Percentiles rank a stretch among this genome's conserved stretches.
phyloP scores from a whole-genome alignment of 192 early-diverging fungal genomes.

The Dimargaris cristalligena region DNA sequence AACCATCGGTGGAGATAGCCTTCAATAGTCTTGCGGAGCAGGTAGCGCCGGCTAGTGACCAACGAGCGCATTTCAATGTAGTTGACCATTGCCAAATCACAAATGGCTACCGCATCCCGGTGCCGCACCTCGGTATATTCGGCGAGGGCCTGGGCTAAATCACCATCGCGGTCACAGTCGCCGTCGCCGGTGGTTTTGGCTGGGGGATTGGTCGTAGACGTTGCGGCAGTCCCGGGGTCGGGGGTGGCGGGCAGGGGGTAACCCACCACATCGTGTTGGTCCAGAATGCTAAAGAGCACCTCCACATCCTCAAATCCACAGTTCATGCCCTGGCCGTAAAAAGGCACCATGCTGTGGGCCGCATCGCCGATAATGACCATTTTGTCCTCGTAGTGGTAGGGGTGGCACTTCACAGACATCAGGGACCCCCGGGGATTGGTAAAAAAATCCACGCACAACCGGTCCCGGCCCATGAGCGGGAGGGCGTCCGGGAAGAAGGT shows the following conservation, averaged over 20 bases:
- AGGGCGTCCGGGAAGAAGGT: constrained; percentile 62
- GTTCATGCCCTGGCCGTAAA: constrained; percentile 98
- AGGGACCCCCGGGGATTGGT: constrained; percentile 71
- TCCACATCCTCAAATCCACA: constrained; percentile 92
- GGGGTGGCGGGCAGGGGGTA: no score
- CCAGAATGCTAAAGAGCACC: constrained; percentile 39
- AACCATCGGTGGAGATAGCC: constrained; percentile 50
- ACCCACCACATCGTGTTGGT: constrained; percentile 21
- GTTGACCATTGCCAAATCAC: constrained; percentile 86
- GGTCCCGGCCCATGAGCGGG: constrained; percentile 54
- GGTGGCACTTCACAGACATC: constrained; percentile 67
- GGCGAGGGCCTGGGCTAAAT: constrained; percentile 42
- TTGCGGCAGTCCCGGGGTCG: no score
- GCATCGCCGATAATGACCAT: constrained; percentile 83
- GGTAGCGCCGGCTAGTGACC: constrained; percentile 55
- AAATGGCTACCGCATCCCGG: constrained; percentile 69
- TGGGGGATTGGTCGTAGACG: not conserved
- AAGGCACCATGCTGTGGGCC: constrained; percentile 97
- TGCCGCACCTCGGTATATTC: constrained; percentile 53
- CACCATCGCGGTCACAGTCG: constrained; percentile 9
- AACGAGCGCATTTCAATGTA: constrained; percentile 84
- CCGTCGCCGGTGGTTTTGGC: not conserved
- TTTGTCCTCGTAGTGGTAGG: constrained; percentile 65
- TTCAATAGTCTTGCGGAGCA: constrained; percentile 69
- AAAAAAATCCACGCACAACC: constrained; percentile 59